Evolutionary conservation across 2,329 filamentous ascomycete genomes (phyloP), one percentile per base, ranked within the genome.

Genomic region (Talaromyces sp.): DNA sequence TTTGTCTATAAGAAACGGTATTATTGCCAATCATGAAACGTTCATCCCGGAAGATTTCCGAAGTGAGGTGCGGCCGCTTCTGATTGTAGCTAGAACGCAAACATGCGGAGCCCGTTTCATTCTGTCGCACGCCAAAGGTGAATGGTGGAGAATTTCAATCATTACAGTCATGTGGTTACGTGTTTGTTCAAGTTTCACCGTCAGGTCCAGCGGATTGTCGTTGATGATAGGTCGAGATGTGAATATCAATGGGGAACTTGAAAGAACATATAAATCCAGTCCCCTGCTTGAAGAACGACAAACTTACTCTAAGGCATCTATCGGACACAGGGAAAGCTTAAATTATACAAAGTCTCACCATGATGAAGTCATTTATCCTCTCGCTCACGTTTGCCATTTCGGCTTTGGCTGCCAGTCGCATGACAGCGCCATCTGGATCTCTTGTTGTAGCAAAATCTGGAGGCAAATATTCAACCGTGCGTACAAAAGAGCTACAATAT

Each of bases 361-460:
- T 13, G 11, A 65, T 65, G 63, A 65, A 62, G 59, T 31, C 41
- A 5, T 49, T 70, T 13, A 52, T 70, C 6, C 25, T 64, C 4
- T 35, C 68, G 6, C 25, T 64, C 41, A 61, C 66, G 33, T 69
- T 68, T 62, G 68, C 66, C 10, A 57, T 63, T 15, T 66, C 69
- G 11, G 70, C 64, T 35, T 57, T 71, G 9, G 70, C 70, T 31
- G 65, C 67, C n/a, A 72, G 70, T 56, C 70, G 71, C 41, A 70
- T 66, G 27, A 67, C 70, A n/a, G 58, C 71, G 43, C 71, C 71
- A 10, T 59, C 69, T 37, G 71, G 71, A 27, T 64, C 70, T 3
- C 69, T 73, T 59, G 67, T 70, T 17, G 71, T 73, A 37, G 69
- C 69, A 27, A 71, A 70, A 61, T 72, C 69, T 7, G 70, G 70